Evolutionary conservation across 2,329 filamentous ascomycete species (phyloP), one percentile per base, ranked within the genome.

Genomic region (Nothopassalora personata): DNA sequence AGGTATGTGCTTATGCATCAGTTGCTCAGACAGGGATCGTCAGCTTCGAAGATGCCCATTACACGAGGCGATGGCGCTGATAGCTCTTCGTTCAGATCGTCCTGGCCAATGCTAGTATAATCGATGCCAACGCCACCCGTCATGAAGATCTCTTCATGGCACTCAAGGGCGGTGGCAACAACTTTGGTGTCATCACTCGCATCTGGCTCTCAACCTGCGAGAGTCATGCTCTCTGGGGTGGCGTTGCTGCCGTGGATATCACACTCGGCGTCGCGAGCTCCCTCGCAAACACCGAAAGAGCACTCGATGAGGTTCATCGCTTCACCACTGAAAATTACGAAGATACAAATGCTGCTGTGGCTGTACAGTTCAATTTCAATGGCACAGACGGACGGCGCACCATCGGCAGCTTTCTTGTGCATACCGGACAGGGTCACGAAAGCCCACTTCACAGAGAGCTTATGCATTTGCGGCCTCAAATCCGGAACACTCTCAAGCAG

Each of bases 181-280:
- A 61, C 36, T 64, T 64, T 57, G 68, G 67, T 4, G 63, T 69
- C 18, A 61, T 70, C 4, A 70, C 67, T 5, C 48, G 55, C 13
- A 61, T 68, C 53, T 61, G 55, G 33, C 28, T 58, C 4, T 19
- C 19, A 13, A 28, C 47, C n/a, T 55, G 52, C 19, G 49, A 52
- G 23, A 36, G 58, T n/a, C 47, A 31, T 23, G 39, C 49, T 28
- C 19, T 58, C 18, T 56, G 48, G 30, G 59, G 59, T 18, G 56
- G 56, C 13, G 15, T 49, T 27, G 27, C 52, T 13, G 52, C 57
- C 10, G 49, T 49, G 45, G 54, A 54, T 27, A 54, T 30, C 11
- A 62, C 60, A 4, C 33, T 18, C 2, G 31, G 23, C 18, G 54
- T 50, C n/a, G 13, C 15, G 18, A 15, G 36, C 36, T 7, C 3